phyloP scores from a whole-genome alignment of 768 basidiomycete species.

The Coprinopsis marcescibilis region DNA sequence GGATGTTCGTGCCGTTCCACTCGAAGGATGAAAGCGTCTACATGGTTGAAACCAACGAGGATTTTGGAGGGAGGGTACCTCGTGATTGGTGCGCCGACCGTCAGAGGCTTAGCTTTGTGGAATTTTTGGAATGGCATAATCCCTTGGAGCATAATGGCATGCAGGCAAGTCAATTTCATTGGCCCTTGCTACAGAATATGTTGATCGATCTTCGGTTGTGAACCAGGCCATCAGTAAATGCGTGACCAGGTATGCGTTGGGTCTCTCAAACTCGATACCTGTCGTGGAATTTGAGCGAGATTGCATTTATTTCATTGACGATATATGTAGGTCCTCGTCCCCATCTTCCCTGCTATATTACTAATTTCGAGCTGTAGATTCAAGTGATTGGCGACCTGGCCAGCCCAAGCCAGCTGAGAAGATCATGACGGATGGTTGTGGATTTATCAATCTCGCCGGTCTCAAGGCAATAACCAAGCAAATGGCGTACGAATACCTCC shows the following conservation, averaged over 20 bases:
- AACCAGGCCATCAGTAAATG: slow-evolving; percentile 67
- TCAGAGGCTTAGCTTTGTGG: slow-evolving; percentile 35
- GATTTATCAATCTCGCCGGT: slow-evolving; percentile 56
- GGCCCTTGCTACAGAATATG: background rate
- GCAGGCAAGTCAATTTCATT: slow-evolving; percentile 48
- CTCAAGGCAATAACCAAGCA: slow-evolving; percentile 34
- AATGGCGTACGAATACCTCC: slow-evolving; percentile 30
- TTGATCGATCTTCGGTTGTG: background rate
- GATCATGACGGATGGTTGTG: slow-evolving; percentile 72
- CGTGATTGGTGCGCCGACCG: slow-evolving; percentile 40
- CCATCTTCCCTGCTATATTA: too few species aligned
- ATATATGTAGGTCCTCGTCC: slow-evolving; percentile 44
- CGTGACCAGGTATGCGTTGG: slow-evolving; percentile 57
- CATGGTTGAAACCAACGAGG: slow-evolving; percentile 51
- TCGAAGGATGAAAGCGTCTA: slow-evolving; percentile 61
- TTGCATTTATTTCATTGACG: slow-evolving; percentile 45
- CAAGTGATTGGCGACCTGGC: slow-evolving; percentile 27
- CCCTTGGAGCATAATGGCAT: slow-evolving; percentile 43
- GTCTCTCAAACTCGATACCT: slow-evolving; percentile 62
- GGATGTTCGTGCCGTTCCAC: slow-evolving; percentile 56
- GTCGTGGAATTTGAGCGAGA: slow-evolving; percentile 43
- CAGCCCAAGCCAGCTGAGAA: slow-evolving; percentile 44
- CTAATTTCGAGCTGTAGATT: slow-evolving; percentile 24
- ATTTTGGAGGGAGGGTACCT: slow-evolving; percentile 36
- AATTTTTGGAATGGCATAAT: slow-evolving; percentile 63